phyloP scores from a whole-genome alignment of 2,329 filamentous ascomycete genomes.

The Epichloe bromicola region DNA sequence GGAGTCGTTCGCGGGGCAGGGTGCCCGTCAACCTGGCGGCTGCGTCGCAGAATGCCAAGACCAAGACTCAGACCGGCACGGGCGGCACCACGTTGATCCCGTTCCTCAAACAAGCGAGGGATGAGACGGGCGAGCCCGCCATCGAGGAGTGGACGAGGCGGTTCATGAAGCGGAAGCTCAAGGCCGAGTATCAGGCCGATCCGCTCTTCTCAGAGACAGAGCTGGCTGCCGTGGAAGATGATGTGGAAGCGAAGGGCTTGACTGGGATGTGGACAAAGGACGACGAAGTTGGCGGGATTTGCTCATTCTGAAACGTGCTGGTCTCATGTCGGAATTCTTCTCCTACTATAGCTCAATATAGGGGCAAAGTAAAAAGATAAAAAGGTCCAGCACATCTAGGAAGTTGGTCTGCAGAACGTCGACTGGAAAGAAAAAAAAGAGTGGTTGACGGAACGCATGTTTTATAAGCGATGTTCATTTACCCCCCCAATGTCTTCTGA shows the following conservation, averaged over 20 bases:
- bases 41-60: conserved; percentile 35
- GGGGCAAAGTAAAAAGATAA: too few relatives aligned
- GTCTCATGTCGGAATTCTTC: neutral
- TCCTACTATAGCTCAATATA: too few relatives aligned
- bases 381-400: too few relatives aligned
- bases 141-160: conserved; percentile 51
- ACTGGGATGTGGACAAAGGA: conserved; percentile 85
- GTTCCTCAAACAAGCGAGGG: conserved; percentile 89
- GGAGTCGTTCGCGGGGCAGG: conserved; percentile 46
- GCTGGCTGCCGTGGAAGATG: conserved; percentile 25
- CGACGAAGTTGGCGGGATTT: conserved; percentile 57
- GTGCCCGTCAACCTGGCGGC: conserved; percentile 48
- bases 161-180: conserved; percentile 43
- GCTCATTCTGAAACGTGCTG: conserved; percentile 28
- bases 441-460: neutral
- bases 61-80: conserved; percentile 65
- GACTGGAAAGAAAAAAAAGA: neutral
- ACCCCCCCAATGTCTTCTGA: too few relatives aligned
- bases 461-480: neutral
- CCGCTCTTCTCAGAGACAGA: conserved; percentile 45
- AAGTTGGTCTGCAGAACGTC: neutral
- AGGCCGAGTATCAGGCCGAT: conserved; percentile 36
- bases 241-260: conserved; percentile 48
- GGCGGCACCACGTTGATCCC: conserved; percentile 89
- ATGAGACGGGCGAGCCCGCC: conserved; percentile 89